These are phyloP conservation scores for Heritiera littoralis DNA, from an alignment of 345 rosid genomes.

Conservation along the genomic window DNA sequence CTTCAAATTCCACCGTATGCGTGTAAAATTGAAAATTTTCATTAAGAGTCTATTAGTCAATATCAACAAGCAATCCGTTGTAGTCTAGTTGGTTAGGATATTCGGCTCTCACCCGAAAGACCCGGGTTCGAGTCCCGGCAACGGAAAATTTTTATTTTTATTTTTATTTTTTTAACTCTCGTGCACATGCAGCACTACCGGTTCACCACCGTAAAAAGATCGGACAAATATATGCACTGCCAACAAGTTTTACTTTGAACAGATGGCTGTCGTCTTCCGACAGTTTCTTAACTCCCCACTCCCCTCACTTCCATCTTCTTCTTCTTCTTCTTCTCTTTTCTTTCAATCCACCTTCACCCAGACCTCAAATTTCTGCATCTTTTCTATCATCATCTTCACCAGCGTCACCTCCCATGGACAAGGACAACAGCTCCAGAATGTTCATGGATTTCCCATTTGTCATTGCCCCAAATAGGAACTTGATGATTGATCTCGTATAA, in stretches of 20 bases:
- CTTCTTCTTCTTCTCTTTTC: not conserved
- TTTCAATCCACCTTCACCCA: not conserved
- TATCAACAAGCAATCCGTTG: constrained; percentile 26
- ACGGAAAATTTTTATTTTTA: constrained; percentile 33
- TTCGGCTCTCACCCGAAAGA: constrained; percentile 61
- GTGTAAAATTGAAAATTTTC: no score
- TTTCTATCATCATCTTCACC: constrained; percentile 4
- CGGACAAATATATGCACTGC: not conserved
- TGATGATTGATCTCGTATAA: constrained; percentile 68
- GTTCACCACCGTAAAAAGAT: not conserved
- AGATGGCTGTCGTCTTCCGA: constrained; percentile 11
- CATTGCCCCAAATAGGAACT: constrained; percentile 46
- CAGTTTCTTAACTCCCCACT: not conserved
- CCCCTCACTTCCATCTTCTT: not conserved
- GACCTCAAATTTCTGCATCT: not conserved
- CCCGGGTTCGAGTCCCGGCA: constrained; percentile 80
- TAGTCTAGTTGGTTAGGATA: constrained; percentile 53
- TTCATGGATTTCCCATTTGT: constrained; percentile 69
- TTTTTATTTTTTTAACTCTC: no score
- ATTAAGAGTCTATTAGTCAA: no score
- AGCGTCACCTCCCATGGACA: constrained; percentile 39
- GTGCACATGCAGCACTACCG: no score
- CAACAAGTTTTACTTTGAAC: not conserved
- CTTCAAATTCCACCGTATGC: no score
- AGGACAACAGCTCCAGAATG: constrained; percentile 24